Base-by-base conservation (phyloP, 176 grass and related monocot genomes). In the Oryza punctata region DNA sequence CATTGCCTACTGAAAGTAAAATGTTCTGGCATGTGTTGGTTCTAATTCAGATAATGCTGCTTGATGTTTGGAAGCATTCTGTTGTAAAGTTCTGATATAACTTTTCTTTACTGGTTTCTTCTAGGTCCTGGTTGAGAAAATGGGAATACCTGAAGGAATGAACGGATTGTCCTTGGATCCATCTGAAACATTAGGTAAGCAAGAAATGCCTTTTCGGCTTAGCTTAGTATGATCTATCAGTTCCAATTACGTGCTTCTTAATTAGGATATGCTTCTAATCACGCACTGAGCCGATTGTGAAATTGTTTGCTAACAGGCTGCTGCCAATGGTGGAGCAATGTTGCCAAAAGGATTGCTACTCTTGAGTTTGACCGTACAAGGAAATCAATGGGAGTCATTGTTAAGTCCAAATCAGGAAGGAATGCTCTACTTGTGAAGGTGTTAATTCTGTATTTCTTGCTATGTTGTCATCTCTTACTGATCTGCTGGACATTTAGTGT, bases 361-460 rank as follows among this genome's bases (percentile, higher is more conserved):
- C 88, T 97, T 3, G 95, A 97, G 76, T 97, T 97, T 14, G 95
- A 97, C 69, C 90, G 92, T 16, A 80, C 54, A 5, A 91, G 95
- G 85, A 97, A 97, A 87, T 97, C 95, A 30, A 97, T 97, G 95
- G 88, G 95, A 45, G 85, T 91, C 29, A 94, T 97, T 65, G 86
- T 90, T 10, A 75, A 75, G 43, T 90, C 90, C 72, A 92, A 88
- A 81, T 87, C 88, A 70, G 95, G 95, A 86, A 85, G 32, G 65
- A 97, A 93, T 72, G 80, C 85, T 30, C 79, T 97, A 82, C 92
- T 97, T 10, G 95, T 97, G 13, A 97, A 97, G 94, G 94, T 97
- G 37, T 12, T 61, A 19, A 38, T 80, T 21, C 11, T 21, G 5
- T 67, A 27, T 78, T 75, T 81, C 6, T 77, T 41, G 28, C 3